Conservation (phyloP, 2,329 filamentous ascomycete genomes). For the Exophiala sp. region DNA sequence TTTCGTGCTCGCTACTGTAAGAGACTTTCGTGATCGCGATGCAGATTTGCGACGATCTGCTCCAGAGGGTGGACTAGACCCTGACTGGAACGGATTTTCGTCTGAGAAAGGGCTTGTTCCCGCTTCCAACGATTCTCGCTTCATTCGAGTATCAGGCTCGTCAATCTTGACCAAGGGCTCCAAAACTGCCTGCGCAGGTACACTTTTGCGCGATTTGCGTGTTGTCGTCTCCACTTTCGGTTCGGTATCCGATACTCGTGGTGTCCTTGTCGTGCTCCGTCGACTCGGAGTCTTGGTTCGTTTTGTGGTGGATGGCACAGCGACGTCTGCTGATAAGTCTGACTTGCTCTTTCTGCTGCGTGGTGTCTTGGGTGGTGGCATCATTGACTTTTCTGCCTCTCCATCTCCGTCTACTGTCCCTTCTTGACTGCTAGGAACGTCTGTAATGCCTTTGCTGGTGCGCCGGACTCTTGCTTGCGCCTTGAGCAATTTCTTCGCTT, state of each 20-base stretch:
- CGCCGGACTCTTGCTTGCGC: constrained; percentile 76
- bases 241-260: constrained; percentile 52
- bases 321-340: constrained; percentile 36
- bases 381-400: constrained; percentile 46
- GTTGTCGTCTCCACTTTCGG: constrained; percentile 46
- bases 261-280: constrained; percentile 50
- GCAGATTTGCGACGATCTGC: constrained; percentile 49
- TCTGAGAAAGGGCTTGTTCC: constrained; percentile 69
- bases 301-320: constrained; percentile 41
- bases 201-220: constrained; percentile 52
- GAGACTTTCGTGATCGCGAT: constrained; percentile 42
- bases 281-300: constrained; percentile 54
- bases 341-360: constrained; percentile 40
- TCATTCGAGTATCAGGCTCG: constrained; percentile 39
- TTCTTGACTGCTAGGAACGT: constrained; percentile 64
- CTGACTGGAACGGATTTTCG: constrained; percentile 91
- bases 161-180: constrained; percentile 34
- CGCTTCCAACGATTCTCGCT: constrained; percentile 42
- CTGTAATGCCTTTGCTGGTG: constrained; percentile 78
- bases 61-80: constrained; percentile 63
- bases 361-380: constrained; percentile 49
- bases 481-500: constrained; percentile 71
- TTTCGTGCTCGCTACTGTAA: constrained; percentile 30
- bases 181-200: constrained; percentile 33
- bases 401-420: constrained; percentile 60